Evolutionary conservation across 1,284 basidiomycete species (phyloP), one percentile per base, ranked within the genome.

Genomic region (Microstroma glucosiphilum): DNA sequence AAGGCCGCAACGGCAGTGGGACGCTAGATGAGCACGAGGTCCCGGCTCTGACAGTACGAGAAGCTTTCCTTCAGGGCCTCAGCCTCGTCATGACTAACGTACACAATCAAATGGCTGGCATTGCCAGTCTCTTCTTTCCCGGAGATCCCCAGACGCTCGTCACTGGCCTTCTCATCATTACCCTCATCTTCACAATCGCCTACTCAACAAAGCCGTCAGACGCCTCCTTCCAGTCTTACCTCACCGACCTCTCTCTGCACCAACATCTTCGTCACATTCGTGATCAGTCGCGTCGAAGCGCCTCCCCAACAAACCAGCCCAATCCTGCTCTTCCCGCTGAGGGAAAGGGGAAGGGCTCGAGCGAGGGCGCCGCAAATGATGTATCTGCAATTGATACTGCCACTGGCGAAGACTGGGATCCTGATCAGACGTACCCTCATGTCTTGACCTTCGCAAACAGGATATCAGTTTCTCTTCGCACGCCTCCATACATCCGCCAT

Each of bases 211-310:
- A 94, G 79, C 93, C 93, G 17, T 87, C 88, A 61, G 92, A 96
- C 81, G 86, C 87, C 54, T 92, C 91, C 2, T 96, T 96, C 81
- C 86, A 91, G 61, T 85, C 91, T 15, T 93, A 92, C 82, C 88
- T 97, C 73, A 96, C 92, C 40, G 92, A 96, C 78, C 88, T 91
- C 76, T 92, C 92, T 43, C 96, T 97, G 79, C 89, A 92, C 59
- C 88, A 91, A 64, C 92, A 96, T 79, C 85, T 97, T 62, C 90
- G 87, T 66, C 88, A 89, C 64, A 86, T 96, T 49, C 67, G 67
- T 37, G 66, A 73, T 6, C 51, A 54, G 51, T 13, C 4, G 21
- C n/a, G 30, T 60, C 64, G 3, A 43, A 37, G 30, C 30, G 30
- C 30, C 30, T 37, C 30, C 9, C 30, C 30, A 37, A 37, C 30